Conservation (phyloP, 2,329 filamentous ascomycete genomes). For the Ophiostoma sp. region DNA sequence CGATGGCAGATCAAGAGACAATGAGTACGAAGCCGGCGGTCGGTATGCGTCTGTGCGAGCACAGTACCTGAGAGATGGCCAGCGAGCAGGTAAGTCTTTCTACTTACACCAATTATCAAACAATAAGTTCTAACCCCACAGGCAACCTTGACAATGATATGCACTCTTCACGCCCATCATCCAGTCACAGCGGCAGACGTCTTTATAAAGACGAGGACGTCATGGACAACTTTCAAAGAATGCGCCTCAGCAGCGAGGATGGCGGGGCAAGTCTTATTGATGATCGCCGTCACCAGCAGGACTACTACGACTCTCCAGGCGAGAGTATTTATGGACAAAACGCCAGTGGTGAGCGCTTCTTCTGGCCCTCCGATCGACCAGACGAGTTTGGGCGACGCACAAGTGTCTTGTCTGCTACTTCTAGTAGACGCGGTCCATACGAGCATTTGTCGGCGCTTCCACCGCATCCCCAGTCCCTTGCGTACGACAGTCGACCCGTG, state of each 20-base stretch:
- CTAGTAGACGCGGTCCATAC: background rate
- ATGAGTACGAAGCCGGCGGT: background rate
- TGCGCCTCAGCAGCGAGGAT: background rate
- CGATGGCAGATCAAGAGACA: background rate
- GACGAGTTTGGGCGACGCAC: background rate
- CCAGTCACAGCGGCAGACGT: background rate
- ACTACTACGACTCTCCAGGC: background rate
- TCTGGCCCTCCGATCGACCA: background rate
- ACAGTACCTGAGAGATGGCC: background rate
- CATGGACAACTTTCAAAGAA: conserved; percentile 9
- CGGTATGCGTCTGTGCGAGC: background rate
- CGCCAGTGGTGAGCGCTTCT: background rate
- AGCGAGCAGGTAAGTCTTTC: background rate
- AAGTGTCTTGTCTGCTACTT: background rate
- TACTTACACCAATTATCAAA: background rate
- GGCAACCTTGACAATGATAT: background rate
- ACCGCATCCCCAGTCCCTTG: background rate
- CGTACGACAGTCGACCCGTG: conserved; percentile 5
- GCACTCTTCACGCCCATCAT: background rate
- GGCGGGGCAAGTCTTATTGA: background rate
- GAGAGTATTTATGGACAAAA: background rate
- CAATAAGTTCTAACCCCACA: background rate
- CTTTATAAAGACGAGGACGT: background rate
- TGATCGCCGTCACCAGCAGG: background rate
- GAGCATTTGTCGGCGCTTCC: background rate